A percentile compares a stretch with the other conserved stretches of the same genome.
phyloP scores from a whole-genome alignment of 2,329 filamentous ascomycete genomes.

The Colletotrichum chrysophilum region DNA sequence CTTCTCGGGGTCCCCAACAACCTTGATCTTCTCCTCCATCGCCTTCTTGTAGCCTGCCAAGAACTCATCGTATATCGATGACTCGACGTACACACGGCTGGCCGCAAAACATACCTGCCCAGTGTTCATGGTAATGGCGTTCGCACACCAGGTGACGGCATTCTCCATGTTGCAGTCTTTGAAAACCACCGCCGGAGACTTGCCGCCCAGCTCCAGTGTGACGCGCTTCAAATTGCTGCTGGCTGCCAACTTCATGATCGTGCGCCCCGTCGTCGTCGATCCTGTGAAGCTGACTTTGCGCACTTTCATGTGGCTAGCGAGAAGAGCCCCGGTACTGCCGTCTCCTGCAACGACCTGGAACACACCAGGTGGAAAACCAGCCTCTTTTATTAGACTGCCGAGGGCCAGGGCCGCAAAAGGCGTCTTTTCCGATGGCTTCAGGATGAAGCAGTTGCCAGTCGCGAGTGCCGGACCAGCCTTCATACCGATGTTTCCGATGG shows the following conservation, averaged over 20 bases:
- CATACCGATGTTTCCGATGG: slow-evolving; percentile 39
- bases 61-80: slow-evolving; percentile 63
- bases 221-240: slow-evolving; percentile 71
- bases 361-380: slow-evolving; percentile 49
- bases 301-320: slow-evolving; percentile 31
- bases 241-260: slow-evolving; percentile 67
- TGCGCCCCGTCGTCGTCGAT: slow-evolving; percentile 70
- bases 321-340: slow-evolving; percentile 34
- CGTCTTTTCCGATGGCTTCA: slow-evolving; percentile 50
- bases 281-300: slow-evolving; percentile 74
- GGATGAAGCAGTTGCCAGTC: slow-evolving; percentile 47
- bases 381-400: slow-evolving; percentile 39
- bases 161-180: slow-evolving; percentile 68
- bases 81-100: slow-evolving; percentile 72
- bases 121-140: slow-evolving; percentile 69
- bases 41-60: slow-evolving; percentile 63
- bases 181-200: slow-evolving; percentile 69
- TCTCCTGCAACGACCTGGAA: slow-evolving; percentile 47
- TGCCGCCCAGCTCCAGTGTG: slow-evolving; percentile 76
- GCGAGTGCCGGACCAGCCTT: slow-evolving; percentile 49
- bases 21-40: slow-evolving; percentile 59
- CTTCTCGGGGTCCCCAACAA: slow-evolving; percentile 66
- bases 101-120: slow-evolving; percentile 80
- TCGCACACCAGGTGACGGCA: slow-evolving; percentile 49
- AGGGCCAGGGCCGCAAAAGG: slow-evolving; percentile 40